phyloP scores from a whole-genome alignment of 192 early-diverging fungal genomes.

The Entomortierella chlamydospora region DNA sequence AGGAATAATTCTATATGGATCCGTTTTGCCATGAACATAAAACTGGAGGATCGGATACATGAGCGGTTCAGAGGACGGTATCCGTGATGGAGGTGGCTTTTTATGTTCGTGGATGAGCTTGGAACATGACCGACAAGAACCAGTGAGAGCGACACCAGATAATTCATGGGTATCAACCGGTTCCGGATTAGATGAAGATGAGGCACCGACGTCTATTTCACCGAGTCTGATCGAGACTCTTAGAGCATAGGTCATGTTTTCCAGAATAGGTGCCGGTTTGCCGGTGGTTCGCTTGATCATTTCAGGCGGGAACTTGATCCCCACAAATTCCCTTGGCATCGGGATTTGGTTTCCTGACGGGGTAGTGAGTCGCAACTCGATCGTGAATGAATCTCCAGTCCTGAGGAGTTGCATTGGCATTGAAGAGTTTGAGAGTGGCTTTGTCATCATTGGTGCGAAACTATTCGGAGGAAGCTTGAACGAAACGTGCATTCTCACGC shows the following conservation, averaged over 20 bases:
- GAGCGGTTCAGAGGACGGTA: constrained; percentile 8
- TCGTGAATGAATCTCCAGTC: constrained; percentile 33
- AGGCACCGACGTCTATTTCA: too few species aligned
- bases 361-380: constrained; percentile 20
- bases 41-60: constrained; percentile 40
- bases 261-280: constrained; percentile 15
- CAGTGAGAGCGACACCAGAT: not conserved
- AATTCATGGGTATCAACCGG: not conserved
- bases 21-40: constrained; percentile 16
- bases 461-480: constrained; percentile 14
- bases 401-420: constrained; percentile 22
- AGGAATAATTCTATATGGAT: too few species aligned
- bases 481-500: constrained; percentile 11
- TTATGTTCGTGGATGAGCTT: constrained; percentile 41
- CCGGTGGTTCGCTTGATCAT: constrained; percentile 37
- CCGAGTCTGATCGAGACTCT: too few species aligned
- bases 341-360: not conserved
- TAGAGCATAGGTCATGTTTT: constrained; percentile 38
- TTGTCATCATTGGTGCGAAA: not conserved
- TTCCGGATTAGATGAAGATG: not conserved
- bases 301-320: constrained; percentile 30
- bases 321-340: constrained; percentile 31
- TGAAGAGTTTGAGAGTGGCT: not conserved
- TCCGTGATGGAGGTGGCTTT: constrained; percentile 10
- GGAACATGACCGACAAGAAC: constrained; percentile 21